Base-by-base conservation (phyloP, 805 yeast genomes). In the Pichia insulana region DNA sequence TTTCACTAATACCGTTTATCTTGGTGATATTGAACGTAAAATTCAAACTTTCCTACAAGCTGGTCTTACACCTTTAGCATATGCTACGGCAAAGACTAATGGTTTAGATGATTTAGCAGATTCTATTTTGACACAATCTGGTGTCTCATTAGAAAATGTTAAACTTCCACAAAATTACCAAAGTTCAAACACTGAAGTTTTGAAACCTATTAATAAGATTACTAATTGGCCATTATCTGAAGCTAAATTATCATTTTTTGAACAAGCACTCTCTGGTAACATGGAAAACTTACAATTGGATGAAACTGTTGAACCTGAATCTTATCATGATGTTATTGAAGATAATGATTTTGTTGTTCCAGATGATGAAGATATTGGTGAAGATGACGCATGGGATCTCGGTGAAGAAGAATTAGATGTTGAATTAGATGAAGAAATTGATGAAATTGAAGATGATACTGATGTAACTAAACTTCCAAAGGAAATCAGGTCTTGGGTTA, bases 11-110 rank as follows among this genome's bases (percentile, higher is more conserved):
- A 77, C 92, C 19, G 64, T 89, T 44, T 90, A 80, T 64, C 72
- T 77, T 57, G 80, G 83, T 57, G 82, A 86, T 43, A 71, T 80
- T 34, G 81, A 80, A 54, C 77, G 81, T 58, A 78, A 96, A 59
- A 76, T 89, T 32, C 70, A 75, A 51, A 76, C 83, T 12, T 80
- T 84, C 52, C 74, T 82, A 39, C 78, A 82, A 52, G 79, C 83
- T 39, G 96, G 96, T 32, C 71, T 89, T 64, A 67, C 74, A 39
- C 88, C 97, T 7, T 73, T 94, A 54, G 98, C 97, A 2, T 94
- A 89, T 61, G 84, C 96, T 11, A 74, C 88, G 48, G 97, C 98
- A 18, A 85, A 83, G 61, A 70, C 92, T 25, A 84, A 80, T 52
- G 96, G 96, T 3, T 72, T 88, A 49, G 76, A 71, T 32, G 88